Conservation (phyloP, 257 asterid species). For the Lithospermum erythrorhizon region DNA sequence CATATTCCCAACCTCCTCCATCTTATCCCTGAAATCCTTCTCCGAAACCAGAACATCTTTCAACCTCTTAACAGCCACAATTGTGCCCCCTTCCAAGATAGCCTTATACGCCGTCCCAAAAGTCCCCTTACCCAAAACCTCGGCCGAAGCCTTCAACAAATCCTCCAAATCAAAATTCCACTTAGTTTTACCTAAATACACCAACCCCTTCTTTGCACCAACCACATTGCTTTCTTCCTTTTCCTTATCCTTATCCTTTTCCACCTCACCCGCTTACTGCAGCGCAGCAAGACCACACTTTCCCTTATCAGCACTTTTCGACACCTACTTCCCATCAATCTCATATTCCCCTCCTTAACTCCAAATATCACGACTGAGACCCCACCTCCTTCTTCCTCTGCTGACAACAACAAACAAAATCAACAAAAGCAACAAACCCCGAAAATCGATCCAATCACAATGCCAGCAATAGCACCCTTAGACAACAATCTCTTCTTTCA, state of each 20-base stretch:
- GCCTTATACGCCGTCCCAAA: slow-evolving; percentile 15
- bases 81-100: slow-evolving; percentile 11
- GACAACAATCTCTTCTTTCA: slow-evolving; percentile 28
- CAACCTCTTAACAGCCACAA: slow-evolving; percentile 16
- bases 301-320: slow-evolving; percentile 18
- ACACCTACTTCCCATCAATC: slow-evolving; percentile 13
- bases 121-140: slow-evolving; percentile 20
- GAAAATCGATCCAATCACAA: slow-evolving; percentile 36
- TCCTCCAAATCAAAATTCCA: slow-evolving; percentile 14
- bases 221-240: slow-evolving; percentile 18
- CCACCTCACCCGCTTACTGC: slow-evolving; percentile 36
- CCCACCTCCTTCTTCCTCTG: slow-evolving; percentile 16
- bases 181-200: slow-evolving; percentile 38
- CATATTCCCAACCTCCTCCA: slow-evolving; percentile 15
- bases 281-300: slow-evolving; percentile 33
- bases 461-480: slow-evolving; percentile 88
- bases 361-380: slow-evolving; percentile 27
- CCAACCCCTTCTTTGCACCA: slow-evolving; percentile 44
- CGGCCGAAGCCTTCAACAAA: slow-evolving; percentile 11
- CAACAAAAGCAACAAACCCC: slow-evolving; percentile 37
- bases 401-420: slow-evolving; percentile 33
- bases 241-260: slow-evolving; percentile 27
- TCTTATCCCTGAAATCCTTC: slow-evolving; percentile 9
- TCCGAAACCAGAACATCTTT: slow-evolving; percentile 7
- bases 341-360: slow-evolving; percentile 13